These are phyloP conservation scores for Microbotryomycetes sp. DNA, from an alignment of 1,284 basidiomycete genomes.

Conservation along the genomic window DNA sequence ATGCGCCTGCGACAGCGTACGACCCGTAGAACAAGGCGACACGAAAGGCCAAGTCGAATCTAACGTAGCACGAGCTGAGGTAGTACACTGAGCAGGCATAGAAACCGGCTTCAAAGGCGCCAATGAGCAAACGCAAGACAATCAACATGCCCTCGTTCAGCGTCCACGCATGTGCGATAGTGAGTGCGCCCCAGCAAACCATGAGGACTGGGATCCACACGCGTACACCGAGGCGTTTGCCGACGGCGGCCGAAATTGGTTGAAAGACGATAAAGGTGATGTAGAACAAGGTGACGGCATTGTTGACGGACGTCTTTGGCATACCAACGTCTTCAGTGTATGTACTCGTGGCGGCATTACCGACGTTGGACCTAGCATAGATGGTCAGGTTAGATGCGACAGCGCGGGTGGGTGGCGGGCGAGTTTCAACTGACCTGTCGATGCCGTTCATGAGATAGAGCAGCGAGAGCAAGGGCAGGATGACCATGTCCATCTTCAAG, in stretches of 20 bases:
- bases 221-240: conserved; percentile 1
- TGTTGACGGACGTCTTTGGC: conserved; percentile 10
- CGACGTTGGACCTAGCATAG: conserved; percentile 10
- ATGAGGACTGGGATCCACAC: conserved; percentile 21
- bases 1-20: conserved; percentile 12
- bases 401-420: too few relatives aligned
- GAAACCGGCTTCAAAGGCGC: conserved; percentile 17
- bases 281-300: conserved; percentile 14
- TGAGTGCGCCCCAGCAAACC: conserved; percentile 8
- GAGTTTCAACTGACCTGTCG: conserved; percentile 19
- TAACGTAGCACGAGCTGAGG: conserved; percentile 9
- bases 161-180: conserved; percentile 16
- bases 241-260: conserved; percentile 12
- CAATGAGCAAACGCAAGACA: conserved; percentile 15
- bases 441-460: conserved; percentile 22
- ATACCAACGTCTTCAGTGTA: conserved; percentile 17
- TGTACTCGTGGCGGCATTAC: conserved; percentile 17
- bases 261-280: conserved; percentile 24
- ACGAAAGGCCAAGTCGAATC: conserved; percentile 13
- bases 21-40: conserved; percentile 18
- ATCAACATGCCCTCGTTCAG: conserved; percentile 3
- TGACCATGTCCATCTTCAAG: conserved; percentile 7
- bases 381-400: neutral
- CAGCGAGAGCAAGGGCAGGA: conserved; percentile 20
- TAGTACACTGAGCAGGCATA: conserved; percentile 13